Evolutionary conservation across 139 green algal genomes (phyloP), one percentile per base, ranked within the genome.

Genomic region (Picochlorum sp.): DNA sequence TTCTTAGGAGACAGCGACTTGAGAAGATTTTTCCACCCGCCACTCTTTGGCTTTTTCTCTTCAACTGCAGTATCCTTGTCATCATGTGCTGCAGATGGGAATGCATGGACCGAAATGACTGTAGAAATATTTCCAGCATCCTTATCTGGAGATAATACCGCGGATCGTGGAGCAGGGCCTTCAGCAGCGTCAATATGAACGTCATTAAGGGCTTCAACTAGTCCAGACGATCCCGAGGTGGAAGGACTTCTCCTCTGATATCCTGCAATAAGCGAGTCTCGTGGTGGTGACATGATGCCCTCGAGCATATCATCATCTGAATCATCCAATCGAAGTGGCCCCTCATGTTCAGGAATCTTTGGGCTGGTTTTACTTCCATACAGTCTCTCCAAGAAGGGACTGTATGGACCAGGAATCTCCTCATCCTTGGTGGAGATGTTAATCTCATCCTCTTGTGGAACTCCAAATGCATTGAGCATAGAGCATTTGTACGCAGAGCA

Each of bases 31-130:
- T 54, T 54, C 47, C 47, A 54, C 2, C 47, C 47, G 0, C n/a
- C n/a, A 54, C n/a, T 2, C 18, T 54, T 54, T 54, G n/a, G 7
- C 11, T 26, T 54, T 21, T 13, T 21, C 0, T 54, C 18, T 20
- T 21, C 47, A 23, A 26, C 47, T 54, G 47, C 47, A 54, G 47
- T 54, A 20, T 54, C 47, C 47, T 20, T 51, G 45, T 51, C 45
- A 51, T 20, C 47, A 54, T 6, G 4, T 9, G 16, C 0, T 50
- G 6, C 15, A 21, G 47, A 54, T 26, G 47, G 47, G 47, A 54
- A 54, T 26, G 47, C 47, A 54, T 54, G 47, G n/a, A 54, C 47
- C 16, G 47, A 54, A 26, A 54, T 54, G 18, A 54, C 47, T 54
- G 47, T 54, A 20, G 47, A 54, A 3, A 45, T 20, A 45, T 62